phyloP scores from a whole-genome alignment of 129 eudicot species.

The Chrysanthemum seticuspe region DNA sequence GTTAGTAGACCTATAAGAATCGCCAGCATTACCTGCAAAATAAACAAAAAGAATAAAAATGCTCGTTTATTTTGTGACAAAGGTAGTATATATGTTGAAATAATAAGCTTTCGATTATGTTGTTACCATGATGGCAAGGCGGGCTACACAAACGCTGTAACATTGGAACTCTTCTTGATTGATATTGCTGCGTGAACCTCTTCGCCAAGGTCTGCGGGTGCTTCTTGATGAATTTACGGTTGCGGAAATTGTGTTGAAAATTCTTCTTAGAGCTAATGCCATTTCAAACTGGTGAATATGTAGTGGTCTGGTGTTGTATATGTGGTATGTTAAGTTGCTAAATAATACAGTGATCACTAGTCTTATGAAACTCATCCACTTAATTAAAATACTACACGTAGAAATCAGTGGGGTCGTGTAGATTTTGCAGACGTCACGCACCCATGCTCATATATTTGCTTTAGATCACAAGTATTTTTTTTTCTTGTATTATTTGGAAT shows the following conservation, averaged over 20 bases:
- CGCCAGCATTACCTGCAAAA: slow-evolving; percentile 79
- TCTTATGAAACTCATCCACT: no score
- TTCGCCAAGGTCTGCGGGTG: slow-evolving; percentile 31
- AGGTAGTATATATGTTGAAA: neutral
- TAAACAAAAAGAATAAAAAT: slow-evolving; percentile 17
- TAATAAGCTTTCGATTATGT: neutral
- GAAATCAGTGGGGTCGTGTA: slow-evolving; percentile 26
- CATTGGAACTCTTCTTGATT: slow-evolving; percentile 56
- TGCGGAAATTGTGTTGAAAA: slow-evolving; percentile 25
- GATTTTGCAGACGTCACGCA: slow-evolving; percentile 4
- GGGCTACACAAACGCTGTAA: slow-evolving; percentile 84
- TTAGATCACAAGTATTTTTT: slow-evolving; percentile 14
- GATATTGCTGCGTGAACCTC: slow-evolving; percentile 42
- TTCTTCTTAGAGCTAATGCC: slow-evolving; percentile 37
- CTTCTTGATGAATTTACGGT: slow-evolving; percentile 33
- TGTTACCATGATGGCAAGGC: slow-evolving; percentile 93
- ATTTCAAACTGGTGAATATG: slow-evolving; percentile 36
- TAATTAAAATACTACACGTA: neutral
- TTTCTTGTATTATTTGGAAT: slow-evolving; percentile 25
- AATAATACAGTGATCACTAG: neutral
- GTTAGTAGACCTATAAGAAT: slow-evolving; percentile 87
- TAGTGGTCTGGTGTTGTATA: slow-evolving; percentile 24
- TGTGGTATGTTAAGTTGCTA: slow-evolving; percentile 26
- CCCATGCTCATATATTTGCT: neutral
- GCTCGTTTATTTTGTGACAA: neutral